phyloP scores from a whole-genome alignment of 306 rosid genomes.

The Albizia julibrissin region DNA sequence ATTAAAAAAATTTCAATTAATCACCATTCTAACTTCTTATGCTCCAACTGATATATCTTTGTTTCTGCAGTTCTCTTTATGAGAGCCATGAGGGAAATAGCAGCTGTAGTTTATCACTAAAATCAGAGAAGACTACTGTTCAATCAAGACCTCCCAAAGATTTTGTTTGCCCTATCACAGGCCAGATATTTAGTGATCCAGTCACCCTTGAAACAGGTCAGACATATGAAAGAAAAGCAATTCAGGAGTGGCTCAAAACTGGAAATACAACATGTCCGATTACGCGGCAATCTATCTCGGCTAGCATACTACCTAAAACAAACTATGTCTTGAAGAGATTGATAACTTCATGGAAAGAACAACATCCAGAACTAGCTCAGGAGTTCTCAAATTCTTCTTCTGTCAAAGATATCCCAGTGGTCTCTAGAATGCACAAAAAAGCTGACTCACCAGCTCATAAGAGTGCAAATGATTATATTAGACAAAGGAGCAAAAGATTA shows the following conservation, averaged over 20 bases:
- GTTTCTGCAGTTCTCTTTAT: slow-evolving; percentile 52
- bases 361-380: slow-evolving; percentile 71
- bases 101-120: slow-evolving; percentile 47
- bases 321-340: slow-evolving; percentile 93
- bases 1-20: not conserved
- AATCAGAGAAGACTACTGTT: slow-evolving; percentile 49
- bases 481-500: slow-evolving; percentile 65
- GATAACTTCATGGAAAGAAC: slow-evolving; percentile 88
- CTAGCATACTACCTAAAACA: slow-evolving; percentile 70
- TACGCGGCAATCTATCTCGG: slow-evolving; percentile 74
- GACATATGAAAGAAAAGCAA: slow-evolving; percentile 91
- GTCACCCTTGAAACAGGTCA: slow-evolving; percentile 98
- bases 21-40: slow-evolving; percentile 9
- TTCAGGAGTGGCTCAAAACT: slow-evolving; percentile 90
- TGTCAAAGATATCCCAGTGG: slow-evolving; percentile 41
- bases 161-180: slow-evolving; percentile 88
- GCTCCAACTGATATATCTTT: slow-evolving; percentile 29
- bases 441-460: slow-evolving; percentile 41
- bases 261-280: slow-evolving; percentile 93
- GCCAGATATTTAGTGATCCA: slow-evolving; percentile 83
- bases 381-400: slow-evolving; percentile 59
- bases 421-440: slow-evolving; percentile 43
- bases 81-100: slow-evolving; percentile 70
- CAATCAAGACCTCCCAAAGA: slow-evolving; percentile 79
- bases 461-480: slow-evolving; percentile 45